These are phyloP conservation scores for Monosporascus sp. DNA, from an alignment of 2,329 filamentous ascomycete species.

Conservation along the genomic window DNA sequence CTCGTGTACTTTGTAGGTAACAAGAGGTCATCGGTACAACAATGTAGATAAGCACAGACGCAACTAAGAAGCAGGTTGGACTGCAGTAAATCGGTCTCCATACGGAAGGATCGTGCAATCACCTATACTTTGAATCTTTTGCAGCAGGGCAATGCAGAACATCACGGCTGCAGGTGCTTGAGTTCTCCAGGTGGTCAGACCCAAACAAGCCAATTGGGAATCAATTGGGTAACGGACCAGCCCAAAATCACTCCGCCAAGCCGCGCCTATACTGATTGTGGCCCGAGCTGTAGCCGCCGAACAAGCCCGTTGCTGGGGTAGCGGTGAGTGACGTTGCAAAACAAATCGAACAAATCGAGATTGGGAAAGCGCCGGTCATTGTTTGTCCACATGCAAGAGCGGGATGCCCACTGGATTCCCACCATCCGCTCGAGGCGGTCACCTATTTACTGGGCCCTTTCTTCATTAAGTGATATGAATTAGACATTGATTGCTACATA, in stretches of 20 bases:
- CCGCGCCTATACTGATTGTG: conserved; percentile 3
- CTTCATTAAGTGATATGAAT: conserved; percentile 2
- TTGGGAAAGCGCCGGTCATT: conserved; percentile 18
- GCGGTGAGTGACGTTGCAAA: conserved; percentile 20
- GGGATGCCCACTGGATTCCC: background rate
- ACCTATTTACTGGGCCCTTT: background rate
- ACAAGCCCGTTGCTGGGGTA: conserved; percentile 19
- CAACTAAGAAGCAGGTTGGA: no score
- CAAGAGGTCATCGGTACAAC: no score
- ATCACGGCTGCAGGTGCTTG: no score
- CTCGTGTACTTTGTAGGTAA: no score
- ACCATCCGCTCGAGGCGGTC: background rate
- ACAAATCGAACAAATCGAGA: conserved; percentile 13
- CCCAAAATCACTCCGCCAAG: background rate
- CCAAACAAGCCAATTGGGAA: no score
- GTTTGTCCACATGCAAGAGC: conserved; percentile 19
- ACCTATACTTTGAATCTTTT: no score
- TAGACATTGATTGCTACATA: background rate
- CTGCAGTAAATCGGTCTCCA: no score
- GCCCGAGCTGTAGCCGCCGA: conserved; percentile 6
- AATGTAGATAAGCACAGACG: no score
- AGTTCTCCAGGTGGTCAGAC: no score
- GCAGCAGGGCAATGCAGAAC: no score
- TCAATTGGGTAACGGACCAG: no score
- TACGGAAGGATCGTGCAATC: no score